Percentiles rank a stretch among this genome's conserved stretches.
These are phyloP conservation scores for Tolypocladium amazonense DNA, from an alignment of 2,329 filamentous ascomycete genomes.

Conservation along the genomic window DNA sequence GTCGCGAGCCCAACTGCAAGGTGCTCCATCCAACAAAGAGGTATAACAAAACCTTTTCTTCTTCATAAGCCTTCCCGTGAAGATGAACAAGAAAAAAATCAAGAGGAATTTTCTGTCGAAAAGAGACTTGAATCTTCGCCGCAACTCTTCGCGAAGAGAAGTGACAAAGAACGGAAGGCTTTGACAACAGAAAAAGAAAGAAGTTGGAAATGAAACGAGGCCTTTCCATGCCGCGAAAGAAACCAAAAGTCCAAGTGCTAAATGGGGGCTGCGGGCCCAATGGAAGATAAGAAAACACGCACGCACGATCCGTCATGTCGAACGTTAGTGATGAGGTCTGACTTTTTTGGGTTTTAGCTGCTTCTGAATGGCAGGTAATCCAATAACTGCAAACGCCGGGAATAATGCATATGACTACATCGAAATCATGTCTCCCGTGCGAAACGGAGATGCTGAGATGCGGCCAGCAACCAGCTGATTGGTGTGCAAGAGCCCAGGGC, in stretches of 20 bases:
- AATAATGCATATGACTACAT: slow-evolving; percentile 26
- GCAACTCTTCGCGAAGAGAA: background rate
- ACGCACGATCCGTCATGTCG: slow-evolving; percentile 10
- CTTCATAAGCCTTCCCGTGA: background rate
- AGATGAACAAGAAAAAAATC: background rate
- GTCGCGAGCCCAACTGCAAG: background rate
- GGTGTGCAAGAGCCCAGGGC: slow-evolving; percentile 3
- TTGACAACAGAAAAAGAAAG: background rate
- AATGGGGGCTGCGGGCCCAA: background rate
- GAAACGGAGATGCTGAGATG: slow-evolving; percentile 2
- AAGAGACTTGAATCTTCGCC: background rate
- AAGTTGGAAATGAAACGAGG: background rate
- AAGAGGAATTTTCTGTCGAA: background rate
- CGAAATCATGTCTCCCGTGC: slow-evolving; percentile 18
- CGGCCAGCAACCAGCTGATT: slow-evolving; percentile 1
- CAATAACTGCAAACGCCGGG: slow-evolving; percentile 20
- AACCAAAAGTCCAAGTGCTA: background rate
- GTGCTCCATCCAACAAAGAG: slow-evolving; percentile 1
- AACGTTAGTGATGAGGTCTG: slow-evolving; percentile 2
- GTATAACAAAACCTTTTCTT: slow-evolving; percentile 1
- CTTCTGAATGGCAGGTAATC: slow-evolving; percentile 6
- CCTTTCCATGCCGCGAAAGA: background rate
- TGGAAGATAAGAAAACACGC: background rate
- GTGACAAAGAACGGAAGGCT: background rate
- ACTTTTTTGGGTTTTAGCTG: slow-evolving; percentile 6